Evolutionary conservation across 768 basidiomycete species (phyloP), one percentile per base, ranked within the genome.

Genomic region (Calocera viscosa): DNA sequence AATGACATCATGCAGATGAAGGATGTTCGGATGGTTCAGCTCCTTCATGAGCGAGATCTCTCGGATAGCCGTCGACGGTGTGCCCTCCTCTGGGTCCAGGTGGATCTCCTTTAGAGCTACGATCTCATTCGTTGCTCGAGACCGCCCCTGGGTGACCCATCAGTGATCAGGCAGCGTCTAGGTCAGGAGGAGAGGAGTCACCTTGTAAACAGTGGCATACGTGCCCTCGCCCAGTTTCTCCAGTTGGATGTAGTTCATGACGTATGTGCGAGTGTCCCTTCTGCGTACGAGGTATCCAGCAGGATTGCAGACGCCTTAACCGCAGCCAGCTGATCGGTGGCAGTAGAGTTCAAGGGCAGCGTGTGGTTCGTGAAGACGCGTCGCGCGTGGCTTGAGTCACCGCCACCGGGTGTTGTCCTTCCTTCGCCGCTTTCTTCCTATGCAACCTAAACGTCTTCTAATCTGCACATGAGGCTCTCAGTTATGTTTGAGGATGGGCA

Each of bases 31-130:
- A 73, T 99, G 96, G 77, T 96, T 96, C 73, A 99, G 87, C 75
- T 99, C 96, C 76, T 99, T 98, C 94, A 98, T 97, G 71, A 98
- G 84, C 43, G 91, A 94, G 73, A 99, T 98, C 81, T 99, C 96
- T 60, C 96, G 88, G 75, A 99, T 99, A 66, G 96, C 96, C 16
- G 96, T 99, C 53, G 91, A 94, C 34, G 96, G 96, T 0, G 96
- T 99, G 35, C 96, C 96, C 79, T 99, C 96, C 77, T 99, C 96
- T 2, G 96, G 91, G 80, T 99, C 96, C 68, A 99, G 89, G 74
- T 98, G 94, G 70, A 99, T 99, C 80, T 99, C 96, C 77, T 99
- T 99, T 67, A 99, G 77, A 14, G 96, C 96, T 19, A 99, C 96
- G 65, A 96, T 92, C 77, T 98, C 96, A 72, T 96, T 96, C n/a